Evolutionary conservation across 2,329 filamentous ascomycete genomes (phyloP).

Genomic region (Fusarium humuli): DNA sequence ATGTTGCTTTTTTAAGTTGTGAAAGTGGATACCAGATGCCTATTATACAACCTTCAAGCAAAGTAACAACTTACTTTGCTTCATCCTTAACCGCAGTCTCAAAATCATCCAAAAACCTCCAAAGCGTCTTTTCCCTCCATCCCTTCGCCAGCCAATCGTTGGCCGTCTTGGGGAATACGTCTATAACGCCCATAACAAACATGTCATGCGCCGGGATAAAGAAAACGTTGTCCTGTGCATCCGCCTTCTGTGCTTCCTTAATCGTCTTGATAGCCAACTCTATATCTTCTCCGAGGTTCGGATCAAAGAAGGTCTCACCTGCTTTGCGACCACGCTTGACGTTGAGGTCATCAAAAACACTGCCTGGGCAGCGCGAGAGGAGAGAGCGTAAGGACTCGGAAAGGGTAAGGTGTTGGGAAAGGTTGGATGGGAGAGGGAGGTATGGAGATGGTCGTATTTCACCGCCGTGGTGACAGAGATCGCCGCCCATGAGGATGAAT

Average conservation of each 20-base stretch:
- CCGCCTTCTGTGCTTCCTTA: slow-evolving; percentile 6
- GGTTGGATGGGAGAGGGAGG: not conserved
- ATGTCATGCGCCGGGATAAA: slow-evolving; percentile 13
- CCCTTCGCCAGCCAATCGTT: slow-evolving; percentile 21
- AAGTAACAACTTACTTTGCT: not conserved
- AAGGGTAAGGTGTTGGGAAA: slow-evolving; percentile 1
- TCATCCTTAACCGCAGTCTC: not conserved
- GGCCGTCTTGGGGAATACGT: not conserved
- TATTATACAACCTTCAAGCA: not conserved
- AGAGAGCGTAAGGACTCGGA: slow-evolving; percentile 9
- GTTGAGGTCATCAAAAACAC: not conserved
- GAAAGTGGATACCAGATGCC: accelerated
- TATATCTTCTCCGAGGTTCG: not conserved
- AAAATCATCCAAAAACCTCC: slow-evolving; percentile 20
- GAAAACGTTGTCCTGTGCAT: slow-evolving; percentile 19
- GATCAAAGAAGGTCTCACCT: slow-evolving; percentile 13
- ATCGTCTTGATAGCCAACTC: slow-evolving; percentile 6
- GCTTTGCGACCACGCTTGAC: not conserved
- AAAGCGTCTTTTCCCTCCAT: slow-evolving; percentile 11
- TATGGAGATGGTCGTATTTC: slow-evolving; percentile 21
- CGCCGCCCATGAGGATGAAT: slow-evolving; percentile 21
- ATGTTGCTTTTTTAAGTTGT: not conserved
- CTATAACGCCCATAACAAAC: slow-evolving; percentile 3
- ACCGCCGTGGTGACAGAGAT: slow-evolving; percentile 18
- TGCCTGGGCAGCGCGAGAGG: slow-evolving; percentile 8